These are phyloP conservation scores for Coccinonectria pachysandricola DNA, from an alignment of 2,329 filamentous ascomycete genomes.

Conservation along the genomic window DNA sequence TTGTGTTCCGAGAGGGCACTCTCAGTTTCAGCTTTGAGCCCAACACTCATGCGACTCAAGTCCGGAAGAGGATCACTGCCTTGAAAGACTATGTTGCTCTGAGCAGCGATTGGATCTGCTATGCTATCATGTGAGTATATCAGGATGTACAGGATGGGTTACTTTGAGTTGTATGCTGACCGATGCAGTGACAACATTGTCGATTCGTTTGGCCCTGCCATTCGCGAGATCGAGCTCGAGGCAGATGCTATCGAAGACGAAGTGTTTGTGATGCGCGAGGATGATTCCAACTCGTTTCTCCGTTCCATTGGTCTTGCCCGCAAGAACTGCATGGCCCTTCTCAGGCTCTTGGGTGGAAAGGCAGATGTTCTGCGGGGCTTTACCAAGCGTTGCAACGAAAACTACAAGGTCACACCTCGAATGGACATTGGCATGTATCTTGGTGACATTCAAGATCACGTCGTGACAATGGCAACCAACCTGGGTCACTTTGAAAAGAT, in stretches of 20 bases:
- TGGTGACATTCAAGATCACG: slow-evolving; percentile 96
- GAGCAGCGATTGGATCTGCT: slow-evolving; percentile 97
- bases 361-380: slow-evolving; percentile 98
- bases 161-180: slow-evolving; percentile 14
- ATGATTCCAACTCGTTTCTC: slow-evolving; percentile 81
- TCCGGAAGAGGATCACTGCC: slow-evolving; percentile 82
- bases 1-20: slow-evolving; percentile 92
- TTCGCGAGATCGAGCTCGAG: slow-evolving; percentile 75
- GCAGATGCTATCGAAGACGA: slow-evolving; percentile 92
- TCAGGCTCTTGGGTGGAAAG: slow-evolving; percentile 89
- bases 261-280: slow-evolving; percentile 82
- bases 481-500: slow-evolving; percentile 96
- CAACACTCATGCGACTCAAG: slow-evolving; percentile 78
- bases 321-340: slow-evolving; percentile 88
- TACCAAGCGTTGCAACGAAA: slow-evolving; percentile 96
- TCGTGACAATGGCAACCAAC: slow-evolving; percentile 98
- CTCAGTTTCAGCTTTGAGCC: slow-evolving; percentile 88
- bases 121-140: slow-evolving; percentile 84
- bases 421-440: slow-evolving; percentile 96
- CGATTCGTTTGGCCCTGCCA: slow-evolving; percentile 85
- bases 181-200: slow-evolving; percentile 73
- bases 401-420: slow-evolving; percentile 87
- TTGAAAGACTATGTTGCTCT: slow-evolving; percentile 91
- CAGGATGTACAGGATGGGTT: neutral
- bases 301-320: slow-evolving; percentile 81